phyloP scores from a whole-genome alignment of 2,329 filamentous ascomycete genomes.

The Helicocarpus griseus region DNA sequence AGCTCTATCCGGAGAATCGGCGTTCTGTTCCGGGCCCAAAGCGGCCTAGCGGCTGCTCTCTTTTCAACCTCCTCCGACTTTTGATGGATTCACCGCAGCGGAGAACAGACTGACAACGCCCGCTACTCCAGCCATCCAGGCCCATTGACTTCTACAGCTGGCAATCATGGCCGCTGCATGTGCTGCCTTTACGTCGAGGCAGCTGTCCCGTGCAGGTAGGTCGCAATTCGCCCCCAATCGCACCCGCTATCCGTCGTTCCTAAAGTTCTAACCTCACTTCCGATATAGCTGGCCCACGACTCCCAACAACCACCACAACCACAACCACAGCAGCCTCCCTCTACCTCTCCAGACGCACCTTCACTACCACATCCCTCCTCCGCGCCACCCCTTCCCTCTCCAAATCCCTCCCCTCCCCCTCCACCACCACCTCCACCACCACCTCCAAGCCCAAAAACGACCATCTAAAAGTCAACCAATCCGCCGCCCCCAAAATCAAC shows the following conservation, averaged over 20 bases:
- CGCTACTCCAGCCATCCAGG: background rate
- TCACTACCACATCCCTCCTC: slow-evolving; percentile 8
- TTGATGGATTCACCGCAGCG: background rate
- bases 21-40: background rate
- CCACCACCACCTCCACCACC: background rate
- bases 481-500: slow-evolving; percentile 10
- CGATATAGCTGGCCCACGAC: slow-evolving; percentile 6
- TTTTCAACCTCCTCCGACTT: background rate
- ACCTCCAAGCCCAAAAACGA: slow-evolving; percentile 4
- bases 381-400: background rate
- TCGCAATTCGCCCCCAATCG: background rate
- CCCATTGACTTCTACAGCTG: slow-evolving; percentile 5
- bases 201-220: slow-evolving; percentile 30
- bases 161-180: slow-evolving; percentile 30
- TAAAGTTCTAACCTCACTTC: background rate
- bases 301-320: slow-evolving; percentile 9
- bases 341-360: slow-evolving; percentile 11
- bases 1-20: background rate
- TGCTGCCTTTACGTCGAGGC: slow-evolving; percentile 27
- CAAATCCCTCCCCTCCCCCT: background rate
- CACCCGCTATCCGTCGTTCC: too few relatives aligned
- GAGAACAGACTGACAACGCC: background rate
- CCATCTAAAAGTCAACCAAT: slow-evolving; percentile 21
- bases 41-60: background rate
- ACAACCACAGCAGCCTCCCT: slow-evolving; percentile 7